phyloP scores from a whole-genome alignment of 306 rosid genomes.

The Crotalaria pallida region DNA sequence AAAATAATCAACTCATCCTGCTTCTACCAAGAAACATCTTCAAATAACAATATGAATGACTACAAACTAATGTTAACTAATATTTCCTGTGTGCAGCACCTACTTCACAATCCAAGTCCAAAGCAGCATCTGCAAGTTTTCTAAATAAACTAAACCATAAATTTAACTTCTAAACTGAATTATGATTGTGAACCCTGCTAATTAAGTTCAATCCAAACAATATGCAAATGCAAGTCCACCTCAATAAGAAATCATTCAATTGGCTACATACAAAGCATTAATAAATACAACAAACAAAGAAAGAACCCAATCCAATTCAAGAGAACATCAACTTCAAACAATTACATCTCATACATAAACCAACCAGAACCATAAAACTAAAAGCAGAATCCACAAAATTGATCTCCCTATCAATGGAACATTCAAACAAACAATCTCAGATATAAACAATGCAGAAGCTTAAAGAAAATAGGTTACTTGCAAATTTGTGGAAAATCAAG shows the following conservation, averaged over 20 bases:
- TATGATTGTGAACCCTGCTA: neutral
- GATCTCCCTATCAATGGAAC: neutral
- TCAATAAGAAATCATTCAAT: neutral
- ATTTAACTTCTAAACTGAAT: neutral
- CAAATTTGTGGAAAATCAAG: constrained; percentile 12
- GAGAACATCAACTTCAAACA: neutral
- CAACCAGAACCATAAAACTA: neutral
- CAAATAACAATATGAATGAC: neutral
- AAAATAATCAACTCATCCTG: neutral
- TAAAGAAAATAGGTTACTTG: neutral
- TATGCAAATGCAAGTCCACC: neutral
- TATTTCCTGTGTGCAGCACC: neutral
- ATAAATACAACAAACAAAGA: neutral
- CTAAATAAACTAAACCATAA: neutral
- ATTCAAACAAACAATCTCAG: neutral
- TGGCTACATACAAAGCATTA: neutral
- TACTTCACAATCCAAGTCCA: neutral
- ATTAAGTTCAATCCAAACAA: neutral
- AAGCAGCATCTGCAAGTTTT: neutral
- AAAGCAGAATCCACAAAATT: neutral
- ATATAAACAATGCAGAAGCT: neutral
- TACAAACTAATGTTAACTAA: neutral
- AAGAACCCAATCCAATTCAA: neutral
- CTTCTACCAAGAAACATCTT: neutral
- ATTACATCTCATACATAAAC: neutral